Conservation (phyloP, 352 stramenopile species). For the Phytopythium chamaehyphon region DNA sequence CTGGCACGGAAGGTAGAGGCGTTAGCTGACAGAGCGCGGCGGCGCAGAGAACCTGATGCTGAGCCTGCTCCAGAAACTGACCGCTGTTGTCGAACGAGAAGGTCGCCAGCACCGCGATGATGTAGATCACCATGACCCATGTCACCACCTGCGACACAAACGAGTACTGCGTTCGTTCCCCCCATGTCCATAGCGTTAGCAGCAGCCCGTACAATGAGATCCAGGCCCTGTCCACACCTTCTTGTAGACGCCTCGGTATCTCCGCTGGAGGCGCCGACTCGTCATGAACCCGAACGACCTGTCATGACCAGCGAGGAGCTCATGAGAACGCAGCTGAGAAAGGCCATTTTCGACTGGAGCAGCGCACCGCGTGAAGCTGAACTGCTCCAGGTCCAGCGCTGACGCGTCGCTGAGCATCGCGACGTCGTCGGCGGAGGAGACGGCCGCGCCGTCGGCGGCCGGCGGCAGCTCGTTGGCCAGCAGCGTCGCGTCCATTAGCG, state of each 20-base stretch:
- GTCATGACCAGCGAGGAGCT: conserved; percentile 2
- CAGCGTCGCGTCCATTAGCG: too few species aligned
- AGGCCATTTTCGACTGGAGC: neutral
- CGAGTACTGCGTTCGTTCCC: conserved; percentile 54
- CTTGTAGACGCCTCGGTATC: conserved; percentile 54
- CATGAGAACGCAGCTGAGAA: conserved; percentile 4
- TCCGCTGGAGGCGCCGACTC: conserved; percentile 42
- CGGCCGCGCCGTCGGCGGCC: conserved; percentile 5
- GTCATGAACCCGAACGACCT: conserved; percentile 60
- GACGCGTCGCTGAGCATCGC: neutral
- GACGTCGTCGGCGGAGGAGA: conserved; percentile 13
- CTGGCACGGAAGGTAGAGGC: neutral
- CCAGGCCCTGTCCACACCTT: too few species aligned
- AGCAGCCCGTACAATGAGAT: too few species aligned
- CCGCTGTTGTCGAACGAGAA: conserved; percentile 25
- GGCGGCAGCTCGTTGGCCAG: neutral
- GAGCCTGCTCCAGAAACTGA: conserved; percentile 7
- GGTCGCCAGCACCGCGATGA: conserved; percentile 38
- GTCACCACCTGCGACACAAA: conserved; percentile 44
- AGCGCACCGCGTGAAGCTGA: conserved; percentile 32
- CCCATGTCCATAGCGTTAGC: too few species aligned
- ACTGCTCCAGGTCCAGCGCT: conserved; percentile 22
- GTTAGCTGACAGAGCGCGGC: neutral
- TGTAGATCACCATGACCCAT: conserved; percentile 51
- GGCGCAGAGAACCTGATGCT: conserved; percentile 1